Evolutionary conservation across 2,329 filamentous ascomycete genomes (phyloP), one percentile per base, ranked within the genome.

Genomic region (Aspergillus ochraceus): DNA sequence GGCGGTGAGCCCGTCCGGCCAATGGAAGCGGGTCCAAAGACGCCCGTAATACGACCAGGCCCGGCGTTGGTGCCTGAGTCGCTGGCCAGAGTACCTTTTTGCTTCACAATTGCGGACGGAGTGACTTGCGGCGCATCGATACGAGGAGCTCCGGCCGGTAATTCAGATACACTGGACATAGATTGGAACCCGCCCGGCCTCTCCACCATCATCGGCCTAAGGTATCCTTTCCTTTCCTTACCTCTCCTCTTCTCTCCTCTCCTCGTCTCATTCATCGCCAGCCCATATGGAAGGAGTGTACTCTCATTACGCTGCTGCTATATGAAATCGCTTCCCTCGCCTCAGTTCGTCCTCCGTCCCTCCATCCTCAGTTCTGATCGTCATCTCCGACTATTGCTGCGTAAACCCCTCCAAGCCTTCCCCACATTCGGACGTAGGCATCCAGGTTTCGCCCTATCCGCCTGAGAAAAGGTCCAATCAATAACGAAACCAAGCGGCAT

Each of bases 341-440:
- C 14, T 17, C 4, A 12, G 32, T 36, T 36, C 26, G 32, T 36
- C 32, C 32, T 36, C 32, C 32, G 32, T 36, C 36, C 17, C 36
- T 42, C 17, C 14, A 14, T 39, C 36, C 5, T n/a, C 17, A n/a
- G 17, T 42, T 42, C 36, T 17, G 36, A 58, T 55, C 59, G 42
- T 49, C 29, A 22, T 36, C 8, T 46, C 29, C 42, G 6, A 29
- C 30, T 14, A 17, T 49, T 26, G 20, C 55, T 9, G 24, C 49
- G 32, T 20, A 49, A 49, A 11, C 39, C 46, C 51, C 32, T 53
- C 59, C 59, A 54, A 63, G 57, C 61, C 20, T 51, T 61, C 66
- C 66, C 66, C 65, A 68, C 65, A 66, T 64, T 56, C 54, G 36
- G 57, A 57, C 57, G 46, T 58, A 67, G 62, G 64, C 61, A 65